A percentile compares a stretch with the other conserved stretches of the same genome.
Conservation (phyloP, 345 rosid species). For the Lepidium didymum region DNA sequence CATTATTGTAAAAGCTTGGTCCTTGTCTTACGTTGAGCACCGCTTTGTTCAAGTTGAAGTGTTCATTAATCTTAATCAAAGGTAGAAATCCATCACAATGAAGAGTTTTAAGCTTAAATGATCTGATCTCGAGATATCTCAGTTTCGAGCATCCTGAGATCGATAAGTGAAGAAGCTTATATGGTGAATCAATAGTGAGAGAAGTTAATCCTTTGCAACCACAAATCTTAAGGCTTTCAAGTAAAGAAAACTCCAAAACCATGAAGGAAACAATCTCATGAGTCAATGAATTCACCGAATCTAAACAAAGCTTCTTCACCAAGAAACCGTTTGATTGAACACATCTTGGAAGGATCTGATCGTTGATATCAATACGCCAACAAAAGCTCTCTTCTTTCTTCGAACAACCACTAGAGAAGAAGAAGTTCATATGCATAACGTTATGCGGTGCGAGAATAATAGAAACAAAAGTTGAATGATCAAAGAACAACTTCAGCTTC, state of each 20-base stretch:
- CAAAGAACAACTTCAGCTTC: constrained; percentile 37
- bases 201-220: constrained; percentile 35
- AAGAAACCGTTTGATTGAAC: constrained; percentile 27
- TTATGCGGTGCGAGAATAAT: constrained; percentile 41
- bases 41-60: constrained; percentile 46
- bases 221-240: constrained; percentile 45
- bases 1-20: constrained; percentile 11
- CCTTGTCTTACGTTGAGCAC: constrained; percentile 48
- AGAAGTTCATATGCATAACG: constrained; percentile 33
- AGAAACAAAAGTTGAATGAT: constrained; percentile 25
- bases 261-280: constrained; percentile 45
- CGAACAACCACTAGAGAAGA: constrained; percentile 27
- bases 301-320: constrained; percentile 43
- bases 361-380: constrained; percentile 33
- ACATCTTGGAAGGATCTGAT: not conserved
- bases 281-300: constrained; percentile 37
- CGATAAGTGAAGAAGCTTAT: constrained; percentile 40
- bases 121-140: constrained; percentile 32
- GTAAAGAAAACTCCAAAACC: constrained; percentile 32
- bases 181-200: constrained; percentile 37
- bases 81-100: constrained; percentile 39
- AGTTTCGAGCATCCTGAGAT: constrained; percentile 39
- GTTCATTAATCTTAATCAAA: constrained; percentile 37
- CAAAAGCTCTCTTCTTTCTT: constrained; percentile 27
- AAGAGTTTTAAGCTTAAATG: constrained; percentile 36